Evolutionary conservation across 2,329 filamentous ascomycete species (phyloP), one percentile per base, ranked within the genome.

Genomic region (Westerdykella ornata): DNA sequence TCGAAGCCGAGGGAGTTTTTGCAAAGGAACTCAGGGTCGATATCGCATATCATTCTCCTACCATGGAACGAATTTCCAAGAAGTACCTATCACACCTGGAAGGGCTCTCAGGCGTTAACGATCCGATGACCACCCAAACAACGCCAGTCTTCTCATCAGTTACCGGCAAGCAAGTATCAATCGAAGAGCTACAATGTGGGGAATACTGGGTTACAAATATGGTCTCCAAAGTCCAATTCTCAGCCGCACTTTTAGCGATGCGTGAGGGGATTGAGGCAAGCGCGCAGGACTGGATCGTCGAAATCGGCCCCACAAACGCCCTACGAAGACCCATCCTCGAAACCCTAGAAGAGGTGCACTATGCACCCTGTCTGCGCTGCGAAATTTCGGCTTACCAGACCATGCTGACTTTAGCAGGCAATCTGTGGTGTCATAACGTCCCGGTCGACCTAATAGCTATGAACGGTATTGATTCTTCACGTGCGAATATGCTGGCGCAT

Each of bases 41-140:
- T 15, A 57, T 48, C 13, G 70, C 69, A 0, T 73, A 72, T 39
- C 70, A 72, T 38, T 70, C 66, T 1, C 57, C 58, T 20, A 66
- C 70, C 17, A 69, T 69, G 66, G n/a, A 53, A 3, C 41, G 52
- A 1, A 62, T 61, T 36, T 70, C 37, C 5, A n/a, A 15, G 18
- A 28, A 4, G n/a, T 14, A 12, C 49, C 39, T 53, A 1, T 48
- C 52, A 2, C 42, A 22, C 9, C 20, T 37, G 26, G 16, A 18
- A 29, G 11, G 18, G 18, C 16, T 42, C 32, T 28, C 35, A 35
- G 6, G 9, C 20, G 5, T 22, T 5, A 22, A 22, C 20, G 20
- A 22, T 9, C 5, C 20, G 5, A 22, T 22, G 5, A 22, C 20
- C 20, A 22, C 20, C 5, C 20, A 22, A 22, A 5, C 20, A 5